Evolutionary conservation across 163 green algal species (phyloP), one percentile per base, ranked within the genome.

Genomic region (Chlorella variabilis): DNA sequence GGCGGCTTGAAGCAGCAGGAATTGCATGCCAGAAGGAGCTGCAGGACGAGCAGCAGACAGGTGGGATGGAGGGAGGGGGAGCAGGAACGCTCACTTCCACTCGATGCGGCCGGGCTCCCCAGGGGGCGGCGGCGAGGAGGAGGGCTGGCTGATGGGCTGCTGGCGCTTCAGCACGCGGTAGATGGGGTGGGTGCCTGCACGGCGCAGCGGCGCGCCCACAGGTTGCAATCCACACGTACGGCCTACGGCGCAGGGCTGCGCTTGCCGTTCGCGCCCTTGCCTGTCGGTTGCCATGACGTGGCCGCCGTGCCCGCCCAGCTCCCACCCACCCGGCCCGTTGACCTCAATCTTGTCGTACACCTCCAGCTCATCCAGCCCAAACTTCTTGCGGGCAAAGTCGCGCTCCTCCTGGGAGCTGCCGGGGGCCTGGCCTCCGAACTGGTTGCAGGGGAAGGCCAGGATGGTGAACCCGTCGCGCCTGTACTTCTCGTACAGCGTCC

Each of bases 391-490:
- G 5, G 94, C 94, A 70, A 75, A 94, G 71, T 93, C 85, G 3
- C 95, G 83, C 86, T 98, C 94, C 79, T 96, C 90, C 79, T 97
- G 82, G 34, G 59, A 88, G 7, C 84, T 93, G 51, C 90, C 89
- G 21, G 93, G 94, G 0, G 91, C 93, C 75, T 97, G 92, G 45
- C 88, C 88, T 31, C 90, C 88, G 87, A 94, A 88, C 88, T 96
- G 93, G 83, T 98, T 97, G 90, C 90, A 96, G 0, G 92, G 89
- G 71, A 96, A 94, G 1, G 86, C 93, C 1, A 93, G 83, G 3
- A 96, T 42, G 73, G 89, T 91, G 86, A 97, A 98, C 25, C 92
- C 94, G 31, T 92, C 63, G 33, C 75, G 68, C 25, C 85, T 80
- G 83, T 97, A 97, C 78, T 92, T 96, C 18, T 98, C 88, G 73